Evolutionary conservation across 192 early-diverging fungal species (phyloP).

Genomic region (Neocallimastix lanati): DNA sequence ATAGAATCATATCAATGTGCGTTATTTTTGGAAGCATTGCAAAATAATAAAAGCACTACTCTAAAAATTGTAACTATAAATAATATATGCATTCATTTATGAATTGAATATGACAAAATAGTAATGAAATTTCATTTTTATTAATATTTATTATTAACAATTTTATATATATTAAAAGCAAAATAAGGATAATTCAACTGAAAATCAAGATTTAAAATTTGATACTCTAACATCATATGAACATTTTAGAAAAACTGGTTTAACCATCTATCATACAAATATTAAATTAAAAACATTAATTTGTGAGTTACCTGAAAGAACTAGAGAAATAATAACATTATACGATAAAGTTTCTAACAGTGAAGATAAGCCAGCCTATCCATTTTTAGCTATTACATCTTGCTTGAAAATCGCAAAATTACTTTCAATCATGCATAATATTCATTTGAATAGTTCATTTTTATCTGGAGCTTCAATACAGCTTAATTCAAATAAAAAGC

Average conservation of each 20-base stretch:
- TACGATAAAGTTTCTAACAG: conserved; percentile 35
- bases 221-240: not conserved
- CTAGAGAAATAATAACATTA: conserved; percentile 35
- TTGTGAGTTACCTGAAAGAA: conserved; percentile 45
- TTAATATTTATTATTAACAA: not conserved
- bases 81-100: no score
- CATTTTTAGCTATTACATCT: conserved; percentile 42
- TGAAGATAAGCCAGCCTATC: conserved; percentile 23
- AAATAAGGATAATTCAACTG: not conserved
- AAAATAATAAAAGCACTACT: conserved; percentile 15
- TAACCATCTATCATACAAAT: not conserved
- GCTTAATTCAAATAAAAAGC: not conserved
- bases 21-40: conserved; percentile 29
- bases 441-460: conserved; percentile 13
- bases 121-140: no score
- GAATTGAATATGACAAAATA: no score
- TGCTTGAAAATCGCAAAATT: conserved; percentile 52
- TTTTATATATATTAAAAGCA: not conserved
- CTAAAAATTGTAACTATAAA: not conserved
- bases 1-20: conserved; percentile 50
- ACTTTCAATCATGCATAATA: conserved; percentile 21
- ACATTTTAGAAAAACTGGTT: not conserved
- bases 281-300: conserved; percentile 13
- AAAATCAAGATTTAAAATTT: not conserved
- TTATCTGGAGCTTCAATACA: conserved; percentile 18